phyloP scores from a whole-genome alignment of 805 yeast species.

The Candida michaelii region DNA sequence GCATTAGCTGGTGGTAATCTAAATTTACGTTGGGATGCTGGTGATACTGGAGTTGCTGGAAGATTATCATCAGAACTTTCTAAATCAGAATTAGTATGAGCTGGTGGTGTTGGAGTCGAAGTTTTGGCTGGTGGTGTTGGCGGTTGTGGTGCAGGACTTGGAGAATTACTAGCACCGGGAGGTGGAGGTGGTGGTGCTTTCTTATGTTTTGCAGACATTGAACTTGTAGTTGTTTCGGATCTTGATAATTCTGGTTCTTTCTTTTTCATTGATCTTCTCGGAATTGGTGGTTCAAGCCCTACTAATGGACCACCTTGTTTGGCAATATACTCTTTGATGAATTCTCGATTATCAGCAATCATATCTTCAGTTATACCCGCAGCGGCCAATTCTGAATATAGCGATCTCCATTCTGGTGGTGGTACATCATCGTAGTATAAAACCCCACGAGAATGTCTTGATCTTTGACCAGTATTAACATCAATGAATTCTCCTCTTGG shows the following conservation, averaged over 20 bases:
- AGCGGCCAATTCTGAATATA: slow-evolving; percentile 68
- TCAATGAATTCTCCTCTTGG: slow-evolving; percentile 63
- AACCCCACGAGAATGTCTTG: slow-evolving; percentile 56
- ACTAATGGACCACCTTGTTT: slow-evolving; percentile 77
- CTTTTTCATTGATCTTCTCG: slow-evolving; percentile 49
- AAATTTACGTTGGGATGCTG: slow-evolving; percentile 22
- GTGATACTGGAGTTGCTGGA: slow-evolving; percentile 13
- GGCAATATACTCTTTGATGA: slow-evolving; percentile 74
- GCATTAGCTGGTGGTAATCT: slow-evolving; percentile 39
- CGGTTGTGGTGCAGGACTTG: slow-evolving; percentile 8
- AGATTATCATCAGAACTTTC: slow-evolving; percentile 13
- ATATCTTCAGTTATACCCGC: slow-evolving; percentile 84
- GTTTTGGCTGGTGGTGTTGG: slow-evolving; percentile 14
- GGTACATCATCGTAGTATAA: slow-evolving; percentile 76
- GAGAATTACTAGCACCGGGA: slow-evolving; percentile 20
- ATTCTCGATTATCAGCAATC: slow-evolving; percentile 84
- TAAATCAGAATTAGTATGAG: slow-evolving; percentile 5
- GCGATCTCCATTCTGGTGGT: slow-evolving; percentile 80
- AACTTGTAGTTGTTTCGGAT: slow-evolving; percentile 17
- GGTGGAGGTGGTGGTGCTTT: slow-evolving; percentile 46
- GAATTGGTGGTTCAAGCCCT: slow-evolving; percentile 83
- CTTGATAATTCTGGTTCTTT: slow-evolving; percentile 10
- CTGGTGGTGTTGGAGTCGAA: slow-evolving; percentile 16
- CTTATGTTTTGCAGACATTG: slow-evolving; percentile 18
- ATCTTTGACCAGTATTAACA: slow-evolving; percentile 52